Percentiles rank a stretch among this genome's conserved stretches.
Conservation (phyloP, 2,329 filamentous ascomycete genomes). For the Stachybotrys echinatus region DNA sequence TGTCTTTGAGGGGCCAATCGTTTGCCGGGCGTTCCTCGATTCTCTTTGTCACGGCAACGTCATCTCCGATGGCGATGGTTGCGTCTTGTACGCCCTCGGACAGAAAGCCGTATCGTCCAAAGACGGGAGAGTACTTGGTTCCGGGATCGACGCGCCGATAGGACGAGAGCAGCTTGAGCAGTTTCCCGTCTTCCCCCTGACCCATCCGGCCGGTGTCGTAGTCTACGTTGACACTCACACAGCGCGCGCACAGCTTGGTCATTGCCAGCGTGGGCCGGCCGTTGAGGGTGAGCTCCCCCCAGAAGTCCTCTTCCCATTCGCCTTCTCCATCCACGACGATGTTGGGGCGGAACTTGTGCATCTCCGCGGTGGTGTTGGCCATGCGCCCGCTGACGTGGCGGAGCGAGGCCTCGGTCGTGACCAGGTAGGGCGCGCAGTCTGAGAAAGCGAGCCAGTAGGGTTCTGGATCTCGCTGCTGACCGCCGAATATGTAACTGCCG, state of each 20-base stretch:
- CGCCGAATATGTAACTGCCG: conserved; percentile 22
- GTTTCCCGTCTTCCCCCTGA: conserved; percentile 49
- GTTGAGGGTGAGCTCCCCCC: conserved; percentile 53
- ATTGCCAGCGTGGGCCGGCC: conserved; percentile 41
- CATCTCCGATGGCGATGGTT: conserved; percentile 48
- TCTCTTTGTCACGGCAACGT: conserved; percentile 45
- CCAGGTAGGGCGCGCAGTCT: conserved; percentile 69
- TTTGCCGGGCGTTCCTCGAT: conserved; percentile 47
- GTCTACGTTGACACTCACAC: conserved; percentile 66
- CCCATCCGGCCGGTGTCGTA: conserved; percentile 58
- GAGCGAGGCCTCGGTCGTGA: conserved; percentile 68
- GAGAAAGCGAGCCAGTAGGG: conserved; percentile 60
- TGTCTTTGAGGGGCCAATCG: conserved; percentile 38
- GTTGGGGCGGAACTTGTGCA: conserved; percentile 68
- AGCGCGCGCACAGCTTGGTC: conserved; percentile 66
- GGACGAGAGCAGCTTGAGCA: conserved; percentile 65
- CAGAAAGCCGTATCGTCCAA: conserved; percentile 68
- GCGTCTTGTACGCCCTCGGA: conserved; percentile 13
- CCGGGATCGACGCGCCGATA: conserved; percentile 69
- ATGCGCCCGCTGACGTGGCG: conserved; percentile 57
- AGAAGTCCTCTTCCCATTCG: conserved; percentile 68
- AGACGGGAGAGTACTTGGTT: conserved; percentile 61
- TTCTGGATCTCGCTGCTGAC: conserved; percentile 16
- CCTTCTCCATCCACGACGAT: conserved; percentile 59
- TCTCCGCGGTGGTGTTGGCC: conserved; percentile 47